Conservation (phyloP, 805 yeast species). For the Starmerella tilneyi region DNA sequence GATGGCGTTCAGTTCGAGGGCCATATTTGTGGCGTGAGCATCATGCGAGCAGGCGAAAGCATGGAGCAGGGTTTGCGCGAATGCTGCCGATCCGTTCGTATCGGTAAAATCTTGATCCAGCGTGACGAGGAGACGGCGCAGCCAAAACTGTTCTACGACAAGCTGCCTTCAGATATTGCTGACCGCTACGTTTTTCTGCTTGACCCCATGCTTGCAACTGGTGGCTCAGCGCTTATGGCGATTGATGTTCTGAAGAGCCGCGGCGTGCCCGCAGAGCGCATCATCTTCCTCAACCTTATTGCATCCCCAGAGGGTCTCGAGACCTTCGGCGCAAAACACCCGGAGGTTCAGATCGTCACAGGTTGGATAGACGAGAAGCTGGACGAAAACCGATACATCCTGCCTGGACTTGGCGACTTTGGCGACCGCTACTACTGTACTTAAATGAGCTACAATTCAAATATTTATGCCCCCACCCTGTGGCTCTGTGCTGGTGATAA, state of each 20-base stretch:
- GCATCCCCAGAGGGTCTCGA: conserved; percentile 92
- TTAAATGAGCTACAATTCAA: conserved; percentile 30
- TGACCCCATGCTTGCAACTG: conserved; percentile 98
- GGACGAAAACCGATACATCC: conserved; percentile 73
- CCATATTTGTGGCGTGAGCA: conserved; percentile 94
- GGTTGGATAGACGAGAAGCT: conserved; percentile 86
- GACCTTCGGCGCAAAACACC: conserved; percentile 66
- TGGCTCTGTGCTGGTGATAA: conserved; percentile 8
- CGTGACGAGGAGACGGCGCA: conserved; percentile 95
- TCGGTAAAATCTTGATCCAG: conserved; percentile 93
- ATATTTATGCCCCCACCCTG: conserved; percentile 9
- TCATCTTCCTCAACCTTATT: conserved; percentile 78
- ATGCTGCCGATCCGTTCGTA: conserved; percentile 90
- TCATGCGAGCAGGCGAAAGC: conserved; percentile 96
- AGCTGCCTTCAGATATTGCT: conserved; percentile 83
- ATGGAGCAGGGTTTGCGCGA: conserved; percentile 98
- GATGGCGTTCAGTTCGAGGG: conserved; percentile 78
- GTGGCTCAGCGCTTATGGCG: conserved; percentile 97
- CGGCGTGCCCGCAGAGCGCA: conserved; percentile 82
- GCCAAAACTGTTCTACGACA: conserved; percentile 86
- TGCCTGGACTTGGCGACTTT: conserved; percentile 95
- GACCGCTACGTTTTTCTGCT: conserved; percentile 80
- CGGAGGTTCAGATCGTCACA: conserved; percentile 77
- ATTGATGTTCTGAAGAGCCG: conserved; percentile 76
- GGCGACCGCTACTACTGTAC: conserved; percentile 96